Conservation (phyloP, 108 stramenopile species). For the Aurantiochytrium sp. region DNA sequence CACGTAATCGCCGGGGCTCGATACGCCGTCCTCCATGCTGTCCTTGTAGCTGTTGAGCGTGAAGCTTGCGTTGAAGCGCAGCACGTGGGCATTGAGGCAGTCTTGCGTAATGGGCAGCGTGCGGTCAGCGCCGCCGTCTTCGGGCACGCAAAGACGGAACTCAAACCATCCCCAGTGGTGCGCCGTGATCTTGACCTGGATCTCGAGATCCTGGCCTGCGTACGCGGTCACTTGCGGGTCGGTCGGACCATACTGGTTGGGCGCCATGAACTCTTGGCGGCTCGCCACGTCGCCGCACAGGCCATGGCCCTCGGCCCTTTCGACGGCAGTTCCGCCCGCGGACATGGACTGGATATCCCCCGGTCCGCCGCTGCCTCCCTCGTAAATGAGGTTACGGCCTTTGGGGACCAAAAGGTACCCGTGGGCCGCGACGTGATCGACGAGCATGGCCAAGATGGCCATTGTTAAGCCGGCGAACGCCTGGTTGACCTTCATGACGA, state of each 20-base stretch:
- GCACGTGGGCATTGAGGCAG: background rate
- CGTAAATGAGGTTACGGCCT: background rate
- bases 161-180: slow-evolving; percentile 32
- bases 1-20: background rate
- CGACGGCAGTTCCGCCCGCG: background rate
- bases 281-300: background rate
- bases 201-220: background rate
- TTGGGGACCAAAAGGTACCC: background rate
- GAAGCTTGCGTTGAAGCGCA: background rate
- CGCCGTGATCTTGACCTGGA: background rate
- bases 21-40: background rate
- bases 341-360: slow-evolving; percentile 19
- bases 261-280: slow-evolving; percentile 16
- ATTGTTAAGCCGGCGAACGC: too few species aligned
- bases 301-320: background rate
- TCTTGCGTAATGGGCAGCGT: background rate
- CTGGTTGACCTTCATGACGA: too few species aligned
- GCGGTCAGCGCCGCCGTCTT: background rate
- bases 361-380: background rate
- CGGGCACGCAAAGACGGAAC: slow-evolving; percentile 7
- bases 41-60: background rate
- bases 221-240: background rate
- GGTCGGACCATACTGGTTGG: slow-evolving; percentile 13
- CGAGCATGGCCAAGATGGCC: background rate
- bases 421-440: background rate